A percentile compares a stretch with the other conserved stretches of the same genome.
These are phyloP conservation scores for Quercus lobata DNA, from an alignment of 331 rosid genomes.

Conservation along the genomic window DNA sequence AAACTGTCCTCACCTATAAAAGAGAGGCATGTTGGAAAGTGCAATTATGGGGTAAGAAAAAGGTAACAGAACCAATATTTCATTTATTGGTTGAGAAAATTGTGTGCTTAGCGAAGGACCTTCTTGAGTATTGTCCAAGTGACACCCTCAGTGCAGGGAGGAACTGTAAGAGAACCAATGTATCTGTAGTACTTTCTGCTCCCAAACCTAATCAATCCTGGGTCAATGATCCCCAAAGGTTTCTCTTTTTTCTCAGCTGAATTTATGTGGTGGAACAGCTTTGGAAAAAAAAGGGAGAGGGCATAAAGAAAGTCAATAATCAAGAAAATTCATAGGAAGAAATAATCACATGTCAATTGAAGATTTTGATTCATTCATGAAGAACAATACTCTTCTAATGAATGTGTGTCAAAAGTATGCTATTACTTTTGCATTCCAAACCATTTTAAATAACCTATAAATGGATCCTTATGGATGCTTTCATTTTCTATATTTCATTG, in stretches of 20 bases:
- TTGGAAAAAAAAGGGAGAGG: neutral
- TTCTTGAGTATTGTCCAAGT: conserved; percentile 61
- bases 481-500: no score
- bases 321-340: neutral
- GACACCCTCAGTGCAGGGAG: conserved; percentile 83
- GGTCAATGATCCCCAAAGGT: conserved; percentile 50
- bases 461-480: no score
- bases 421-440: no score
- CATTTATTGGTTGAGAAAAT: neutral
- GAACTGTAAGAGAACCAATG: conserved; percentile 71
- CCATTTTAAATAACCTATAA: no score
- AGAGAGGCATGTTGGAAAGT: neutral
- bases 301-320: neutral
- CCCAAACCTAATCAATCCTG: conserved; percentile 48
- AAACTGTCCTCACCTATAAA: conserved; percentile 62
- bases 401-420: neutral
- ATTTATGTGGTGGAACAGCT: conserved; percentile 45
- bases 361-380: neutral
- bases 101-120: conserved; percentile 32
- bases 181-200: conserved; percentile 65
- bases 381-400: neutral
- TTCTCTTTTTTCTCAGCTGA: conserved; percentile 28
- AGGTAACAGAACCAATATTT: neutral
- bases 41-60: neutral
- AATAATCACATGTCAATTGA: neutral